Evolutionary conservation across 139 green algal genomes (phyloP), one percentile per base, ranked within the genome.

Genomic region (Picochlorum sp.): DNA sequence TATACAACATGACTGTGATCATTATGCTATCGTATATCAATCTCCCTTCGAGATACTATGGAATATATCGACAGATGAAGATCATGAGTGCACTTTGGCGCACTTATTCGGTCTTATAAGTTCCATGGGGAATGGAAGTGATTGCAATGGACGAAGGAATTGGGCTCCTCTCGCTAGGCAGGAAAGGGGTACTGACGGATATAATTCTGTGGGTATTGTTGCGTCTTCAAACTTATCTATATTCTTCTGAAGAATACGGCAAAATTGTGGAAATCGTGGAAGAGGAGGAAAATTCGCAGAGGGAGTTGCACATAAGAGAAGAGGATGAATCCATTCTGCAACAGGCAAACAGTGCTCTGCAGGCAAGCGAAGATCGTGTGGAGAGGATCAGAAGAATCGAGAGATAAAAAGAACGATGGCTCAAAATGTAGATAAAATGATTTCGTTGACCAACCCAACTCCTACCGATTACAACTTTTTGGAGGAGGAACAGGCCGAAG

Each of bases 1-100:
- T 72, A 2, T 89, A 86, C 81, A 92, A 92, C 65, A 76, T 86
- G 58, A 28, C 57, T 34, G 86, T 92, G 20, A 81, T 92, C 54
- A 55, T 75, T 10, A 20, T 7, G 79, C 77, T 58, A 68, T 87
- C 13, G 13, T 70, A 11, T 88, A 85, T 50, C 85, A 91, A 75
- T 74, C 80, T 4, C 74, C 74, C 14, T 67, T 77, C 18, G 54
- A 74, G 23, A 8, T 0, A 41, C 34, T 41, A 41, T 41, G 34
- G 34, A 41, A 41, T 0, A 41, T 41, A 0, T 41, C 34, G 8
- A 11, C 34, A 0, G 34, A 41, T 0, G 34, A 41, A 41, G 34
- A 41, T 4, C 34, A 41, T 41, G 34, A 41, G 47, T 30, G 18
- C 71, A 87, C 65, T 41, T 32, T 84, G 26, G 78, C 82, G 3